Percentiles rank a stretch among this genome's conserved stretches.
phyloP scores from a whole-genome alignment of 345 rosid genomes.

The Odontarrhena argentea region DNA sequence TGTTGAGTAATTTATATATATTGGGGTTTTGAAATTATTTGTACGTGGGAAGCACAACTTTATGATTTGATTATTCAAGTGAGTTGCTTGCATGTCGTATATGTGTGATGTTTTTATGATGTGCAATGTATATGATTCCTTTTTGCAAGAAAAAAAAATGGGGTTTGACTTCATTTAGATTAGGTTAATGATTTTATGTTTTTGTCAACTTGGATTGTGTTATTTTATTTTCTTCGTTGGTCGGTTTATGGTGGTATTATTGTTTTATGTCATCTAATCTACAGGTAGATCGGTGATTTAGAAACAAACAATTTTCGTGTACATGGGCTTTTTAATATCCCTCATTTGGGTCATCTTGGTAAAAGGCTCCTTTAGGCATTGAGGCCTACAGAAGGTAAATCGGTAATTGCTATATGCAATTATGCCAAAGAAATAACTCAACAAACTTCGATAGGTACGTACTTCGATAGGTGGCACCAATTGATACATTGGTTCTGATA shows the following conservation, averaged over 20 bases:
- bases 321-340: too few species aligned
- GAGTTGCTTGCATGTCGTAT: slow-evolving; percentile 42
- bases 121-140: not conserved
- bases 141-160: not conserved
- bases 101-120: slow-evolving; percentile 1
- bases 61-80: slow-evolving; percentile 12
- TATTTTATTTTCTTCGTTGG: slow-evolving; percentile 8
- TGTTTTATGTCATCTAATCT: not conserved
- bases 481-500: too few species aligned
- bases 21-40: slow-evolving; percentile 1
- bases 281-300: not conserved
- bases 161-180: slow-evolving; percentile 14
- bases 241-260: slow-evolving; percentile 15
- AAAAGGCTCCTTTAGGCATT: too few species aligned
- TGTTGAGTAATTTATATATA: slow-evolving; percentile 28
- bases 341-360: too few species aligned
- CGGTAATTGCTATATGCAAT: too few species aligned
- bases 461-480: too few species aligned
- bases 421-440: too few species aligned
- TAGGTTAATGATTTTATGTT: not conserved
- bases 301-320: not conserved
- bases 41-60: slow-evolving; percentile 44
- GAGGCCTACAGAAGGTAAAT: too few species aligned
- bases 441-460: too few species aligned
- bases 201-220: slow-evolving; percentile 15